Evolutionary conservation across 2,329 filamentous ascomycete genomes (phyloP), one percentile per base, ranked within the genome.

Genomic region (Trichoderma simmonsii): DNA sequence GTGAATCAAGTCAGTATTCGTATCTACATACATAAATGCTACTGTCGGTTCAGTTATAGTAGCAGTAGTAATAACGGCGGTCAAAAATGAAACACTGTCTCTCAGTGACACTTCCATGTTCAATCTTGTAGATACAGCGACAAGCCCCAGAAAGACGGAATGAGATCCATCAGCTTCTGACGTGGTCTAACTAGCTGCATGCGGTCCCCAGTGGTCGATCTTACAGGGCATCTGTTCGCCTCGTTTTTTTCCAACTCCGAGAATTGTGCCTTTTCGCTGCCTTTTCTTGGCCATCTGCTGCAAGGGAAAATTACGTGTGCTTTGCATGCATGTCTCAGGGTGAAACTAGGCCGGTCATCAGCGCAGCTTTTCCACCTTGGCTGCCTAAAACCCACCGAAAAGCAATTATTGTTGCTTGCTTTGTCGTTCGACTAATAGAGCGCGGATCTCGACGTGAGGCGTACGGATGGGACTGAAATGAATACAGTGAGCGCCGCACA

Each of bases 41-140:
- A 39, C 59, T 7, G 3, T 4, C 11, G 6, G 24, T 32, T 15
- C 39, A 51, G 34, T 21, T 11, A 7, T 51, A 51, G 36, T n/a
- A 64, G 15, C 24, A 64, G 56, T 67, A 67, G 32, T 57, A 67
- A 57, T 57, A 57, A 56, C 30, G 51, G 64, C 51, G 64, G 64
- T 67, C 32, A 57, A 28, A 26, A 28, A 14, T 57, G 64, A n/a
- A 39, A 57, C 64, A 67, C n/a, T 48, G 24, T 59, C 34, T 67
- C n/a, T 26, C 24, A 4, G 5, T 28, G 2, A 15, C n/a, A 11
- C 48, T 24, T n/a, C 15, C 15, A 26, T 32, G 26, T 18, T 66
- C 30, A 39, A 36, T 36, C 34, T 36, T 39, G 36, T 39, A 39
- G 28, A 36, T 48, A 34, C 24, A 15, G 4, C 48, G 51, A n/a